Percentiles rank a stretch among this genome's conserved stretches.
These are phyloP conservation scores for Saccharomyces hybrid DNA, from an alignment of 1,139 yeast genomes.

Conservation along the genomic window DNA sequence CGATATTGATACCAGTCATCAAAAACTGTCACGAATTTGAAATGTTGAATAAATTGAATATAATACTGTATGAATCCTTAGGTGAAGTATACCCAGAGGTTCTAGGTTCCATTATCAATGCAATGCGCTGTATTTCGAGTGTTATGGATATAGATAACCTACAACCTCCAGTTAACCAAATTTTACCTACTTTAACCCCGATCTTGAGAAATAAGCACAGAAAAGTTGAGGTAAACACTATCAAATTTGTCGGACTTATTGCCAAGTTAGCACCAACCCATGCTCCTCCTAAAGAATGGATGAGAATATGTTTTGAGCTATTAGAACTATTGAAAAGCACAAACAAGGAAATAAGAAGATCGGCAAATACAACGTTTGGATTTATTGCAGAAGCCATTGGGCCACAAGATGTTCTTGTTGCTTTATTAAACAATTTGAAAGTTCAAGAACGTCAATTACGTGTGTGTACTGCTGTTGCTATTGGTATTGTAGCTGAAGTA, in stretches of 20 bases:
- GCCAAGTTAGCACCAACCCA: slow-evolving; percentile 81
- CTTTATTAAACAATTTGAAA: slow-evolving; percentile 72
- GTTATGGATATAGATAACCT: slow-evolving; percentile 36
- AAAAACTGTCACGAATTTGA: slow-evolving; percentile 59
- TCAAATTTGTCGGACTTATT: slow-evolving; percentile 71
- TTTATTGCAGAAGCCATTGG: slow-evolving; percentile 89
- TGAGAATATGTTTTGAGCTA: slow-evolving; percentile 89
- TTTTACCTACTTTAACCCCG: slow-evolving; percentile 85
- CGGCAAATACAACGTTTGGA: slow-evolving; percentile 90
- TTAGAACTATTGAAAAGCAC: slow-evolving; percentile 84
- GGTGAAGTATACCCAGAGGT: slow-evolving; percentile 97
- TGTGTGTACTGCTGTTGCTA: slow-evolving; percentile 96
- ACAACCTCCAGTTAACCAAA: slow-evolving; percentile 78
- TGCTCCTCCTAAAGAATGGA: slow-evolving; percentile 93
- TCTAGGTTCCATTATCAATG: slow-evolving; percentile 74
- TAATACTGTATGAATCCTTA: slow-evolving; percentile 78
- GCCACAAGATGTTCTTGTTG: slow-evolving; percentile 88
- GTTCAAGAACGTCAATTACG: slow-evolving; percentile 95
- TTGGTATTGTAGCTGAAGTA: slow-evolving; percentile 91
- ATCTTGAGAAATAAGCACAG: slow-evolving; percentile 85
- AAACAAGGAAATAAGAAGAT: slow-evolving; percentile 65
- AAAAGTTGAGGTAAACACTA: slow-evolving; percentile 82
- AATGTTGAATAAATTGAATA: slow-evolving; percentile 58
- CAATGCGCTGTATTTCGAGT: slow-evolving; percentile 50
- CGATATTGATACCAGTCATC: slow-evolving; percentile 60